Percentiles rank a stretch among this genome's conserved stretches.
Conservation (phyloP, 352 stramenopile genomes). For the Aphanomyces invadans region DNA sequence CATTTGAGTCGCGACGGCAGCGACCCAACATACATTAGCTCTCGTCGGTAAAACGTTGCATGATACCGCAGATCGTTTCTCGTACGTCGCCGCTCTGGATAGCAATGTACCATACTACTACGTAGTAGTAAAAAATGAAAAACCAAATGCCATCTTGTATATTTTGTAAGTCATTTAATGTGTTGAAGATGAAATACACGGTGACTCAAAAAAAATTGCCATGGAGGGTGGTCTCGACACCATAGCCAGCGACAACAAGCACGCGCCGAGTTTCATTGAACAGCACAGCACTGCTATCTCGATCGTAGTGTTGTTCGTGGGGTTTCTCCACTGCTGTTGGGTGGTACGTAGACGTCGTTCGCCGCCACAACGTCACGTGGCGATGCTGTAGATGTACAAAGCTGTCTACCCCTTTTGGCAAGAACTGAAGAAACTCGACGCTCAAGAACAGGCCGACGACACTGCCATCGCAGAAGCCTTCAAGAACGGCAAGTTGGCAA, state of each 20-base stretch:
- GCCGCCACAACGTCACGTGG: not conserved
- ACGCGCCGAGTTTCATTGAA: not conserved
- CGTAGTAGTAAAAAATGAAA: too few relatives aligned
- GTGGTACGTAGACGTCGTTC: not conserved
- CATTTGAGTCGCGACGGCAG: too few relatives aligned
- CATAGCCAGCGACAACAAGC: not conserved
- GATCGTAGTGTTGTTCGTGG: not conserved
- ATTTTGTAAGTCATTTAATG: too few relatives aligned
- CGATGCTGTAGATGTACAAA: not conserved
- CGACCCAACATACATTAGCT: too few relatives aligned
- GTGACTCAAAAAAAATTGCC: too few relatives aligned
- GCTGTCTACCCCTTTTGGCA: not conserved
- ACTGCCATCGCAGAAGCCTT: not conserved
- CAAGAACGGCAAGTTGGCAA: not conserved
- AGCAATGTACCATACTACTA: too few relatives aligned
- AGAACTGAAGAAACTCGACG: not conserved
- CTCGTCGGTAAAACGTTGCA: too few relatives aligned
- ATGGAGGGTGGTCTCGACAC: not conserved
- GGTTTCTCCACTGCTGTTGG: not conserved
- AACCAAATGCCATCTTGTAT: too few relatives aligned
- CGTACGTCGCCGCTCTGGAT: too few relatives aligned
- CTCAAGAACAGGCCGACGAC: not conserved
- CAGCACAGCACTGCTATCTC: not conserved
- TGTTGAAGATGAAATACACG: too few relatives aligned
- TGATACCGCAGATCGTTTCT: too few relatives aligned